A percentile compares a stretch with the other conserved stretches of the same genome.
Evolutionary conservation across 164 flowering plant genomes (phyloP).

Genomic region (Kalanchoe fedtschenkoi): DNA sequence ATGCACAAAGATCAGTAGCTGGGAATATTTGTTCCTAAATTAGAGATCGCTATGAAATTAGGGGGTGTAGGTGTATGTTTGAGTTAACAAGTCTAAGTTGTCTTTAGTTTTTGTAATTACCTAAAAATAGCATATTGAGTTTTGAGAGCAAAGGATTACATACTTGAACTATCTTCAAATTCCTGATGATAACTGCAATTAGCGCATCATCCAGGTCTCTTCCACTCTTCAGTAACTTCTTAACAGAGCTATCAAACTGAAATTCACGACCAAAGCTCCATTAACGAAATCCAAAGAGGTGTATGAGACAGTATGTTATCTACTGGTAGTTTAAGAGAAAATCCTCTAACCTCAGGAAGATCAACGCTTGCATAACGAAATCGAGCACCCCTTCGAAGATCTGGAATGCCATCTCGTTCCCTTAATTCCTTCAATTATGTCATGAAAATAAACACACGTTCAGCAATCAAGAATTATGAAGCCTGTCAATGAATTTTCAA

Average conservation of each 20-base stretch:
- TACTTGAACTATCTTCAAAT: constrained; percentile 74
- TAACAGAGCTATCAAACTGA: constrained; percentile 55
- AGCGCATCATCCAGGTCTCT: constrained; percentile 59
- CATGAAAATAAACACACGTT: constrained; percentile 13
- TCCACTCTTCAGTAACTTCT: constrained; percentile 52
- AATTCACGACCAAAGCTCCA: constrained; percentile 2
- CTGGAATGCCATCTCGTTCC: constrained; percentile 90
- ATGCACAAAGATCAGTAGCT: not conserved
- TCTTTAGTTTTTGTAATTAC: not conserved
- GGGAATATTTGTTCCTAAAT: not conserved
- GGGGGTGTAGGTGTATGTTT: not conserved
- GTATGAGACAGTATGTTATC: not conserved
- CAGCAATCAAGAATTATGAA: not conserved
- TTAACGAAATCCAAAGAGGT: not conserved
- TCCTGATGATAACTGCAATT: constrained; percentile 60
- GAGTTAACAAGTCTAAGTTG: not conserved
- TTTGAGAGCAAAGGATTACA: constrained; percentile 11
- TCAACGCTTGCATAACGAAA: constrained; percentile 71
- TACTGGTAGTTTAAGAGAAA: constrained; percentile 1
- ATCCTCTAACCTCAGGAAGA: constrained; percentile 60
- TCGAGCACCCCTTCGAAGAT: constrained; percentile 78
- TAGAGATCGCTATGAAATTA: not conserved
- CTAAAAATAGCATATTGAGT: not conserved
- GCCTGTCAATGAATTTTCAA: not conserved
- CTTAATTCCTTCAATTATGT: constrained; percentile 47